These are phyloP conservation scores for Metarhizium rileyi DNA, from an alignment of 2,329 filamentous ascomycete species.

Conservation along the genomic window DNA sequence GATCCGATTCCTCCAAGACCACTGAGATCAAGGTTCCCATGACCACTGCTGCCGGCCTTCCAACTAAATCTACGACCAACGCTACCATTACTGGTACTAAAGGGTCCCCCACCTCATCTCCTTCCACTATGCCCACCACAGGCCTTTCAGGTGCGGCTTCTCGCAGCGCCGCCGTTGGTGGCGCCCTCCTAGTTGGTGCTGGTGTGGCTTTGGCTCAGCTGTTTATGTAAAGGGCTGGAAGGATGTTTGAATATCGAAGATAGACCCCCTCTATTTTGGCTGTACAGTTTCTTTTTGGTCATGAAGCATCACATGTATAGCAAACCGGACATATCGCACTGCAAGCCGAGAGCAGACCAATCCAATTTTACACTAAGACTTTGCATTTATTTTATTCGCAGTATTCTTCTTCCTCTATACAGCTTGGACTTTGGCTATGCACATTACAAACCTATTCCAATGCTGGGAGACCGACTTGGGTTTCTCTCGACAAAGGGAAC, in stretches of 20 bases:
- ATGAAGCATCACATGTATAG: constrained; percentile 16
- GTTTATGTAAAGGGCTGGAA: constrained; percentile 15
- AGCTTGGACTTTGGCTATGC: not conserved
- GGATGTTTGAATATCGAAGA: not conserved
- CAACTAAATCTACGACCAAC: constrained; percentile 6
- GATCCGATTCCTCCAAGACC: constrained; percentile 39
- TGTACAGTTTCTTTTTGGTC: constrained; percentile 15
- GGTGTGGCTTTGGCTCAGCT: constrained; percentile 21
- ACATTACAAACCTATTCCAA: too few species aligned
- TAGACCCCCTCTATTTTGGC: constrained; percentile 12
- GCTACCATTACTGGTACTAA: not conserved
- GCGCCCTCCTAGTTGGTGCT: constrained; percentile 18
- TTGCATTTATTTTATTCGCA: constrained; percentile 10
- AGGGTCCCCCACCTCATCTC: not conserved
- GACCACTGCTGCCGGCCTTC: constrained; percentile 12
- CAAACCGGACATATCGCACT: constrained; percentile 4
- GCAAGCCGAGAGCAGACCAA: constrained; percentile 18
- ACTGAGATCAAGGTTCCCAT: constrained; percentile 10
- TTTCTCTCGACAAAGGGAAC: too few species aligned
- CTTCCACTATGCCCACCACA: constrained; percentile 8
- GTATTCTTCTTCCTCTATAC: not conserved
- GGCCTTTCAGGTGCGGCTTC: constrained; percentile 16
- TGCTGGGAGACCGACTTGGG: too few species aligned
- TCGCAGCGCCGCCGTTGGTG: constrained; percentile 16
- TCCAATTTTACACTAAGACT: constrained; percentile 21